Evolutionary conservation across 345 rosid genomes (phyloP), one percentile per base, ranked within the genome.

Genomic region (Tarenaya hassleriana): DNA sequence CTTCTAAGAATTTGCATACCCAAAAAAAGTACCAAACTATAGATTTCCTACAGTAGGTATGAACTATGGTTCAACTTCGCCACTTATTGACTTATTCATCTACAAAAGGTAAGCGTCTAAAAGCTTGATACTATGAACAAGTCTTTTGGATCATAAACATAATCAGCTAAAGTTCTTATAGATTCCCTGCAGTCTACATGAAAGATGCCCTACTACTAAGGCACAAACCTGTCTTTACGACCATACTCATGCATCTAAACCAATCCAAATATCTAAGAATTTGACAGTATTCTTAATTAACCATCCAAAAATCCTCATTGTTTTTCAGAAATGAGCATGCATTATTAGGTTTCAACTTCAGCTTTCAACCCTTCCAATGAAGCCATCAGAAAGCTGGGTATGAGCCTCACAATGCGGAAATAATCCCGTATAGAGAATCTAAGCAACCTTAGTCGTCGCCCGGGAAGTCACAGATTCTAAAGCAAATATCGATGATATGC

Each of bases 261-360:
- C 16, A 1, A 24, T 41, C 44, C 29, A 16, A 6, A 52, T 34
- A 24, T 11, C 14, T 29, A 38, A 24, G 17, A 62, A 29, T 18
- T 45, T 45, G 34, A 52, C 34, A 41, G 35, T 35, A 32, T 16
- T 62, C 16, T 47, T 46, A 33, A 29, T 8, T 53, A 62, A 24
- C 32, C 4, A 35, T 15, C 12, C 41, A 34, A 51, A 32, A 16
- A 40, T 32, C 2, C 8, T 57, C 24, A 6, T 5, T 17, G 20
- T 7, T 9, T 39, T 24, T 24, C 5, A 24, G 29, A 24, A 2
- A 24, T 24, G n/a, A n/a, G n/a, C 29, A 24, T 24, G 5, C 5
- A 2, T 18, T 29, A 48, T 40, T 47, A 48, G 56, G 62, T 41
- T 48, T 16, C 32, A 10, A 55, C 50, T 42, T 43, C 15, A 56